Evolutionary conservation across 2,329 filamentous ascomycete species (phyloP).

Genomic region (Aspergillus ochraceus): DNA sequence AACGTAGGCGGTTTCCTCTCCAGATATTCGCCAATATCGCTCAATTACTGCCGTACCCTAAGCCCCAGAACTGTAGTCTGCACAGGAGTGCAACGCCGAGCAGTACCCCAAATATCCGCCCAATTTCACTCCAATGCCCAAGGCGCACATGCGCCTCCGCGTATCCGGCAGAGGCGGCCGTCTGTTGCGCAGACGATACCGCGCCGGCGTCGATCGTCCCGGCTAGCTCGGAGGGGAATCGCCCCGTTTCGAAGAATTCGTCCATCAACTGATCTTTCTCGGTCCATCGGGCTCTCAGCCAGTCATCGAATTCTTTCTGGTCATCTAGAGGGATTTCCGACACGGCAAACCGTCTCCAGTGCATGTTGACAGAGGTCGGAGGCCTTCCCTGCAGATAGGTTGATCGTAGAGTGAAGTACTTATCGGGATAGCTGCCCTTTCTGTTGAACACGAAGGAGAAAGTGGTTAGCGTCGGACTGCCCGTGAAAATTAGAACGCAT

Average conservation of each 20-base stretch:
- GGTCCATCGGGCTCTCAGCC: slow-evolving; percentile 83
- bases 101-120: slow-evolving; percentile 45
- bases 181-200: slow-evolving; percentile 28
- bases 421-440: slow-evolving; percentile 81
- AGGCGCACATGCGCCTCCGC: slow-evolving; percentile 45
- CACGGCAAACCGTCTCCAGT: slow-evolving; percentile 85
- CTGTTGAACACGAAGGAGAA: slow-evolving; percentile 40
- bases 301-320: slow-evolving; percentile 72
- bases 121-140: slow-evolving; percentile 45
- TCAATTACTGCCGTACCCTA: slow-evolving; percentile 19
- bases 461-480: slow-evolving; percentile 2
- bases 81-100: slow-evolving; percentile 35
- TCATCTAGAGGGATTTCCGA: slow-evolving; percentile 78
- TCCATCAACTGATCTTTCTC: slow-evolving; percentile 91
- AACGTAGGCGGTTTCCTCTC: neutral
- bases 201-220: slow-evolving; percentile 51
- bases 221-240: slow-evolving; percentile 71
- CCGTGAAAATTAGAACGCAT: neutral
- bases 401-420: slow-evolving; percentile 81
- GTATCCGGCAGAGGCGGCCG: slow-evolving; percentile 39
- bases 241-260: slow-evolving; percentile 72
- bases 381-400: slow-evolving; percentile 87
- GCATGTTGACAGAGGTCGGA: slow-evolving; percentile 94
- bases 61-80: slow-evolving; percentile 23
- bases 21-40: neutral